These are phyloP conservation scores for Suillus sp. DNA, from an alignment of 768 basidiomycete genomes.

Conservation along the genomic window DNA sequence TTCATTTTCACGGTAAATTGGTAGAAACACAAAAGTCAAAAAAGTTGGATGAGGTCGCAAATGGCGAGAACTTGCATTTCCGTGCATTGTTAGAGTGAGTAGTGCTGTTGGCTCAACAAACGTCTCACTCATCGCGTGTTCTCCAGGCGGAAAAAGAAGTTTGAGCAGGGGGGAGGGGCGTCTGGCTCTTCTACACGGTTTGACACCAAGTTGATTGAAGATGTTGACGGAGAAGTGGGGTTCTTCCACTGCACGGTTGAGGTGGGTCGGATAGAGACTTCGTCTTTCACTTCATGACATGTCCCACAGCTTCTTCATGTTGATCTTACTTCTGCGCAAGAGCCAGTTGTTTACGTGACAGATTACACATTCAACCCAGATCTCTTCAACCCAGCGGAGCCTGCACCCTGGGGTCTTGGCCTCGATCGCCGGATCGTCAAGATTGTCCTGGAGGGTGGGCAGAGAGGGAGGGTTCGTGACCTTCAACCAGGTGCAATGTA, in stretches of 20 bases:
- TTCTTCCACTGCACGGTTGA: conserved; percentile 62
- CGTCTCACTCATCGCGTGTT: conserved; percentile 10
- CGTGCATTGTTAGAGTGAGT: conserved; percentile 55
- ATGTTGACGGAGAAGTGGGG: conserved; percentile 41
- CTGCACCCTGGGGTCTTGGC: conserved; percentile 42
- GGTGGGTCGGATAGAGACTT: conserved; percentile 36
- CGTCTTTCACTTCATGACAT: background rate
- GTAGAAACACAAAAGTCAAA: conserved; percentile 44
- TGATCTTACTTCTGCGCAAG: conserved; percentile 33
- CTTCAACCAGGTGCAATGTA: conserved; percentile 46
- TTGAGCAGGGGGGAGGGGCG: conserved; percentile 29
- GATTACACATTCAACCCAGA: conserved; percentile 61
- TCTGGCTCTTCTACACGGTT: conserved; percentile 34
- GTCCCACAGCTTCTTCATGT: conserved; percentile 48
- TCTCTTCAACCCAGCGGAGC: conserved; percentile 34
- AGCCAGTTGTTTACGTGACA: conserved; percentile 55
- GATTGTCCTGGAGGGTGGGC: conserved; percentile 51
- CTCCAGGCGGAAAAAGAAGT: conserved; percentile 52
- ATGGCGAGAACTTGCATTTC: conserved; percentile 41
- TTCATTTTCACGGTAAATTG: conserved; percentile 57
- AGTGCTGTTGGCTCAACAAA: background rate
- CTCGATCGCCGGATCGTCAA: conserved; percentile 55
- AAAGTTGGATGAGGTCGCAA: conserved; percentile 44
- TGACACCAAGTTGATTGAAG: conserved; percentile 49
- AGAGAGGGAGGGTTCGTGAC: conserved; percentile 41